phyloP scores from a whole-genome alignment of 2,329 filamentous ascomycete species.

The Microdochium bolleyi region DNA sequence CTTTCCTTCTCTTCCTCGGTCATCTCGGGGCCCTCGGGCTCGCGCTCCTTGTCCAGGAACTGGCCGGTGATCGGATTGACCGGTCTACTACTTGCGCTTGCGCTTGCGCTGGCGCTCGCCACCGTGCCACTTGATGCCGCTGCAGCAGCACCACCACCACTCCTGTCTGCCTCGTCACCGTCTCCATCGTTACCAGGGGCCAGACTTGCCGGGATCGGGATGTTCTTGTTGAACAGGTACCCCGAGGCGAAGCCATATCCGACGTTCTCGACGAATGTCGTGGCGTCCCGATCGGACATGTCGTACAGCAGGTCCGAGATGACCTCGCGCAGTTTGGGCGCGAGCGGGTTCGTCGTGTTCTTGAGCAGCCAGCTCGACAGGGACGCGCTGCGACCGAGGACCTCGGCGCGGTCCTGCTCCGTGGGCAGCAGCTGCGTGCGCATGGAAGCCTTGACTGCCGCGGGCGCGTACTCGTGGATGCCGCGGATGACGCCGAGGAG shows the following conservation, averaged over 20 bases:
- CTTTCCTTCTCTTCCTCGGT: constrained; percentile 84
- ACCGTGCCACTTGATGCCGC: background rate
- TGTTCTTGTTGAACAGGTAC: constrained; percentile 77
- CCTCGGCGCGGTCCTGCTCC: constrained; percentile 64
- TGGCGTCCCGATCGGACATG: constrained; percentile 72
- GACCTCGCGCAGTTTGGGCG: constrained; percentile 63
- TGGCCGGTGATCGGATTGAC: constrained; percentile 88
- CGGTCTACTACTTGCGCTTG: constrained; percentile 18
- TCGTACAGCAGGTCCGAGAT: constrained; percentile 80
- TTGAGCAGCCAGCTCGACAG: constrained; percentile 70
- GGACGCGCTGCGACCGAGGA: constrained; percentile 68
- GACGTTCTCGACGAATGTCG: constrained; percentile 79
- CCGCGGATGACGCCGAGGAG: constrained; percentile 66
- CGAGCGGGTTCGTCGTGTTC: constrained; percentile 65
- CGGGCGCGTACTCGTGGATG: constrained; percentile 62
- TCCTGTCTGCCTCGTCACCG: constrained; percentile 28
- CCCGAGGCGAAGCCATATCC: constrained; percentile 92
- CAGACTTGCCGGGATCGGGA: constrained; percentile 64
- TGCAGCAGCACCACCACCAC: background rate
- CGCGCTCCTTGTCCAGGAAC: constrained; percentile 59
- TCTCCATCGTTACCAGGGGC: constrained; percentile 15
- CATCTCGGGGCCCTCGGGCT: constrained; percentile 61
- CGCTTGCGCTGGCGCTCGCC: background rate
- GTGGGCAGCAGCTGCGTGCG: constrained; percentile 65
- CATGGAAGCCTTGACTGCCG: constrained; percentile 53